Percentiles rank a stretch among this genome's conserved stretches.
Conservation (phyloP, 768 basidiomycete species). For the Suillus placidus region DNA sequence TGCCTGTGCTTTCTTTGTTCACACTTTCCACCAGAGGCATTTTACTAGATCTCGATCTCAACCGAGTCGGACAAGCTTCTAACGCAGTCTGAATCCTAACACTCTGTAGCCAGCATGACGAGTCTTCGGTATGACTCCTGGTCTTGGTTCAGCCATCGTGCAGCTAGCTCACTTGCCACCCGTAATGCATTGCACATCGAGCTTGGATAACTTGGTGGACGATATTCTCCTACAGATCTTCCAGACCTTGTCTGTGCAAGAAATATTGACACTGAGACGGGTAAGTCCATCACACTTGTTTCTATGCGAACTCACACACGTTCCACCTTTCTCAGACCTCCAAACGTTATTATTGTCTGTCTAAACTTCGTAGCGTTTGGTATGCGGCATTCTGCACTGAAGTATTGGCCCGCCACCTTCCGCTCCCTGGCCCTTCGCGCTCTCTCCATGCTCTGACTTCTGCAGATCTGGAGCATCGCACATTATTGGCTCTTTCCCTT, state of each 20-base stretch:
- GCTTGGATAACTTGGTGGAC: conserved; percentile 29
- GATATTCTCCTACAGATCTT: conserved; percentile 29
- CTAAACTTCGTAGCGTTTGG: conserved; percentile 29
- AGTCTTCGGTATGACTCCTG: no score
- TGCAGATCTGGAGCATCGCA: conserved; percentile 30
- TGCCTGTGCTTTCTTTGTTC: neutral
- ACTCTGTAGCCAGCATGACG: neutral
- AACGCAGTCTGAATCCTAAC: neutral
- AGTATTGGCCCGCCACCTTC: conserved; percentile 25
- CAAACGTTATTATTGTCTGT: conserved; percentile 30
- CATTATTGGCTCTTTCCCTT: conserved; percentile 30
- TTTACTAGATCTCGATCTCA: neutral
- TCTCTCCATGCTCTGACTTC: conserved; percentile 20
- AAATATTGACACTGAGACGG: conserved; percentile 25
- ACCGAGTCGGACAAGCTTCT: neutral
- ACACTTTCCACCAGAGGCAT: neutral
- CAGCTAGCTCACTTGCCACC: neutral
- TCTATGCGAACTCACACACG: neutral
- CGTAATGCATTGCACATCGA: conserved; percentile 2
- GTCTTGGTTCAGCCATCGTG: neutral
- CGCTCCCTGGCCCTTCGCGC: conserved; percentile 20
- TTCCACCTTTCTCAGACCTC: conserved; percentile 25
- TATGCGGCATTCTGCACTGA: conserved; percentile 24
- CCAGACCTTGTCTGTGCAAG: conserved; percentile 16
- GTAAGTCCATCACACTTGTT: conserved; percentile 16